A percentile compares a stretch with the other conserved stretches of the same genome.
Conservation (phyloP, 2,329 filamentous ascomycete genomes). For the Nemania sp. region DNA sequence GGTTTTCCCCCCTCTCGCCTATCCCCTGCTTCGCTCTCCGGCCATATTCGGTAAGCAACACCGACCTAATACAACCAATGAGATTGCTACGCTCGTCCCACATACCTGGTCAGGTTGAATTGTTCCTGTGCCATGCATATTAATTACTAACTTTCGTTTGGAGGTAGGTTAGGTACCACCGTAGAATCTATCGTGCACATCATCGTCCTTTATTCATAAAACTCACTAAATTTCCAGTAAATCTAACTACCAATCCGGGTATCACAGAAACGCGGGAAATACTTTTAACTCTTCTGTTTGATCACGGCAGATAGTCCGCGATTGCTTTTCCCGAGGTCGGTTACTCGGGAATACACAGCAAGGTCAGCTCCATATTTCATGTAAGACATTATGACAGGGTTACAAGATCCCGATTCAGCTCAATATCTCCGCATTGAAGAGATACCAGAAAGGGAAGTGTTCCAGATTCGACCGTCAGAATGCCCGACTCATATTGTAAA, state of each 20-base stretch:
- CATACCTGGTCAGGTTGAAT: too few relatives aligned
- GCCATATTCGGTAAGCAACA: not conserved
- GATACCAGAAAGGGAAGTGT: constrained; percentile 13
- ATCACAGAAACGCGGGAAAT: too few relatives aligned
- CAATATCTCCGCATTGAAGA: constrained; percentile 1
- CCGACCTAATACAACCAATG: too few relatives aligned
- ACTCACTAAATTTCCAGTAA: too few relatives aligned
- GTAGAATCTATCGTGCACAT: not conserved
- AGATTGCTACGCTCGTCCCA: too few relatives aligned
- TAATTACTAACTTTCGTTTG: too few relatives aligned
- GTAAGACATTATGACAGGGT: constrained; percentile 7
- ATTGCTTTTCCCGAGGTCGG: not conserved
- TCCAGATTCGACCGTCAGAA: not conserved
- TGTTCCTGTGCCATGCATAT: too few relatives aligned
- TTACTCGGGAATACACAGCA: not conserved
- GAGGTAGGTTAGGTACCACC: not conserved
- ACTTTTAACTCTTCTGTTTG: not conserved
- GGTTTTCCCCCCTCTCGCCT: not conserved
- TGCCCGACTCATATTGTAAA: not conserved
- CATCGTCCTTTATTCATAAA: not conserved
- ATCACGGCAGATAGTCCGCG: not conserved
- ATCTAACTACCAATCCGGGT: too few relatives aligned
- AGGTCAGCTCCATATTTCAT: not conserved
- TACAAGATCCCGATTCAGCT: constrained; percentile 1
- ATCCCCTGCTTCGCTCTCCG: not conserved